Conservation (phyloP, 495 filamentous ascomycete genomes). For the Staphylotrichum longicolle region DNA sequence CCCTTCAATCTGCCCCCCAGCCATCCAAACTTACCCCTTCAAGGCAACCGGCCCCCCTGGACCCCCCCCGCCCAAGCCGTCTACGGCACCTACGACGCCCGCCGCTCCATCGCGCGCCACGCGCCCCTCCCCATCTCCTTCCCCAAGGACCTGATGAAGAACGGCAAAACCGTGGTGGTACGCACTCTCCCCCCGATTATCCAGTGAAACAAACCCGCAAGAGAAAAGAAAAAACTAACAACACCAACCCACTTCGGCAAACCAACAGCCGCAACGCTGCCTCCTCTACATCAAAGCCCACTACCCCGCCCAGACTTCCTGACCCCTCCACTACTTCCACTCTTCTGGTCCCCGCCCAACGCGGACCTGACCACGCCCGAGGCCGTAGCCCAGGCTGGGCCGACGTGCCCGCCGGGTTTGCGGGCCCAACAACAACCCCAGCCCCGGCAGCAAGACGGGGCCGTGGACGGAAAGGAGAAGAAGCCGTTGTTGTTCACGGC, state of each 20-base stretch:
- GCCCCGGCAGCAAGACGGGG: too few relatives aligned
- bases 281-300: slow-evolving; percentile 61
- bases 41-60: slow-evolving; percentile 75
- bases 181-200: slow-evolving; percentile 25
- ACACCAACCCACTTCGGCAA: too few relatives aligned
- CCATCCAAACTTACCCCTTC: neutral
- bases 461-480: neutral
- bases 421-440: neutral
- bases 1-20: too few relatives aligned
- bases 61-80: slow-evolving; percentile 62
- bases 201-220: neutral
- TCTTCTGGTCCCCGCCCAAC: slow-evolving; percentile 44
- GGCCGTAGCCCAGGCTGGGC: slow-evolving; percentile 29
- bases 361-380: slow-evolving; percentile 28
- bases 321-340: slow-evolving; percentile 36
- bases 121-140: slow-evolving; percentile 39
- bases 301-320: slow-evolving; percentile 38
- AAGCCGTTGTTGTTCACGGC: slow-evolving; percentile 30
- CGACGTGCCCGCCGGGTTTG: slow-evolving; percentile 25
- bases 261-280: slow-evolving; percentile 54
- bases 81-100: slow-evolving; percentile 54
- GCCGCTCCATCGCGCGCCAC: slow-evolving; percentile 57
- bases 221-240: slow-evolving; percentile 23
- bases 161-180: slow-evolving; percentile 32
- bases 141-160: slow-evolving; percentile 42